These are phyloP conservation scores for sunflower (Helianthus annuus) DNA, from an alignment of 129 eudicot genomes.

Conservation along the genomic window DNA sequence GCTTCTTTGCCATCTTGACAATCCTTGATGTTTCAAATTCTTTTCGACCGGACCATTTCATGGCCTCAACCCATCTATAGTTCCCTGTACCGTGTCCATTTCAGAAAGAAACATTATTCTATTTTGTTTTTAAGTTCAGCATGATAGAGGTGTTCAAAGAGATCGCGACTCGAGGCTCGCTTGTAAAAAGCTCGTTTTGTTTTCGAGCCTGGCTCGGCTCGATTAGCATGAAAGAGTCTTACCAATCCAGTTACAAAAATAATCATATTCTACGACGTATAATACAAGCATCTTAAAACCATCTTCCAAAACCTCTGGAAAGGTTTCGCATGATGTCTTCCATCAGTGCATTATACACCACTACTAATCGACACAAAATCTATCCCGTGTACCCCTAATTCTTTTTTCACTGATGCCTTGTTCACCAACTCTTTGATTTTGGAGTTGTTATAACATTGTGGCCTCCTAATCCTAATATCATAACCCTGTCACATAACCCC, in stretches of 20 bases:
- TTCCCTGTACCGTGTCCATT: constrained; percentile 47
- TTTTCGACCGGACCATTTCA: constrained; percentile 77
- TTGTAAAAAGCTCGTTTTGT: no score
- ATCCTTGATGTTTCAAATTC: constrained; percentile 40
- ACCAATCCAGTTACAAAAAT: constrained; percentile 81
- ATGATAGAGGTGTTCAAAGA: background rate
- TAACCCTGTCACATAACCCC: constrained; percentile 48
- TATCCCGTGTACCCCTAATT: constrained; percentile 61
- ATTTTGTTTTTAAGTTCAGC: background rate
- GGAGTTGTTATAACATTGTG: constrained; percentile 55
- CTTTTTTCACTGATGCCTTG: constrained; percentile 40
- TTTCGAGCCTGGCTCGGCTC: no score
- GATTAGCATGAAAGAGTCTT: constrained; percentile 3
- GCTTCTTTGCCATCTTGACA: constrained; percentile 46
- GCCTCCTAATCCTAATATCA: constrained; percentile 66
- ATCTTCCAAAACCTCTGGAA: constrained; percentile 63
- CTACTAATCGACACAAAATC: constrained; percentile 49
- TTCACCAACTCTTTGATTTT: constrained; percentile 45
- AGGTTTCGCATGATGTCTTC: constrained; percentile 75
- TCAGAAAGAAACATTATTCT: background rate
- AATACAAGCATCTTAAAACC: constrained; percentile 62
- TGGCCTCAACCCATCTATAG: constrained; percentile 64
- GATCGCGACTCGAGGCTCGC: no score
- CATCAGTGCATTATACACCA: constrained; percentile 55
- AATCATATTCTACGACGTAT: constrained; percentile 80